Percentiles rank a stretch among this genome's conserved stretches.
Conservation (phyloP, 441 rosid genomes). For the Sinapis alba region DNA sequence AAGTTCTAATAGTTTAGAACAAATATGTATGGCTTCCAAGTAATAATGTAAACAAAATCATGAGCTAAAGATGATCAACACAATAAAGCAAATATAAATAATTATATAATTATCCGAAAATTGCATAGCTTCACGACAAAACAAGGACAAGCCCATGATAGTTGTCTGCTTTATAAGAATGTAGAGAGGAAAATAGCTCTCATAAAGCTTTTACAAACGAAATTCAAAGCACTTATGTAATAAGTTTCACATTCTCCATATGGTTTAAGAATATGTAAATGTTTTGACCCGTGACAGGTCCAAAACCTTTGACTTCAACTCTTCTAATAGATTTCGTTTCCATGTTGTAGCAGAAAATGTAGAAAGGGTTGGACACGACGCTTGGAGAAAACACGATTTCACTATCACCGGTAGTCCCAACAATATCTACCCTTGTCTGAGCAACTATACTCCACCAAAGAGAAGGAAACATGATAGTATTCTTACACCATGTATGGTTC, state of each 20-base stretch:
- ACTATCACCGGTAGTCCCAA: neutral
- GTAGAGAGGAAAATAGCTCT: neutral
- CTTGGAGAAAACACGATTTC: neutral
- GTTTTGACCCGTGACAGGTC: neutral
- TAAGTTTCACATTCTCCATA: neutral
- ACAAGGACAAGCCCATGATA: too few species aligned
- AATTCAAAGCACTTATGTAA: neutral
- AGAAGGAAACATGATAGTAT: neutral
- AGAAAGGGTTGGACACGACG: neutral
- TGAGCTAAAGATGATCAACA: neutral
- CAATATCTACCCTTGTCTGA: neutral
- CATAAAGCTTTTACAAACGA: neutral
- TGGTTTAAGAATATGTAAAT: neutral
- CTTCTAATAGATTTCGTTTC: neutral
- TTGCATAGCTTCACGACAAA: neutral
- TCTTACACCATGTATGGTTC: neutral
- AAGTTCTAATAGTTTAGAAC: neutral
- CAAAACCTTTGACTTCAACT: neutral
- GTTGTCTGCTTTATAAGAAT: too few species aligned
- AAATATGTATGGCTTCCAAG: neutral
- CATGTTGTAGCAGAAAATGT: neutral
- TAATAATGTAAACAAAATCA: neutral
- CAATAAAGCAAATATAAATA: neutral
- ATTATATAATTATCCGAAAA: too few species aligned
- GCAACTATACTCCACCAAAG: neutral